Conservation (phyloP, 1,284 basidiomycete genomes). For the Pseudozyma thailandica region DNA sequence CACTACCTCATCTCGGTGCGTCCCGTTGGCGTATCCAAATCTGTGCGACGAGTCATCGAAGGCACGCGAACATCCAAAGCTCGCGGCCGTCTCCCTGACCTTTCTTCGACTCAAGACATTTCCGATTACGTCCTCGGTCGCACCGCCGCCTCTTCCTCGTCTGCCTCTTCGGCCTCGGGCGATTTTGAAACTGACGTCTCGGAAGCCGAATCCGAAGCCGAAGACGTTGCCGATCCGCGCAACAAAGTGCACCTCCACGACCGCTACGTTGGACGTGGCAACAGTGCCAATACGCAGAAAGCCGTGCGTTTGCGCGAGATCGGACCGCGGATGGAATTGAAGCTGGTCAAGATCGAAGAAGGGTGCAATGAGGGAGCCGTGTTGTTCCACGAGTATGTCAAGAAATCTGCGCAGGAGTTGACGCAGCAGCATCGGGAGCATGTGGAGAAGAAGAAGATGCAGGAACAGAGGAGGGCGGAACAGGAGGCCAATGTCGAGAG, state of each 20-base stretch:
- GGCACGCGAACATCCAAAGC: slow-evolving; percentile 70
- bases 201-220: slow-evolving; percentile 79
- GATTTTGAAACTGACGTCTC: slow-evolving; percentile 73
- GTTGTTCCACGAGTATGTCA: slow-evolving; percentile 64
- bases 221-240: slow-evolving; percentile 77
- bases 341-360: slow-evolving; percentile 92
- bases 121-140: slow-evolving; percentile 90
- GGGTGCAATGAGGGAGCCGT: slow-evolving; percentile 73
- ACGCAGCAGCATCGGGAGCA: slow-evolving; percentile 36
- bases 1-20: slow-evolving; percentile 96
- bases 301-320: slow-evolving; percentile 93
- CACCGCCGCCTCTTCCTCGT: slow-evolving; percentile 69
- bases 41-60: slow-evolving; percentile 88
- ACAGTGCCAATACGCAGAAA: slow-evolving; percentile 86
- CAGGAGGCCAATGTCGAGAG: slow-evolving; percentile 61
- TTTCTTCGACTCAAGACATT: slow-evolving; percentile 90
- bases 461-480: slow-evolving; percentile 45
- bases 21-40: slow-evolving; percentile 89
- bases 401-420: slow-evolving; percentile 41
- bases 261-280: slow-evolving; percentile 93
- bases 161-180: slow-evolving; percentile 67
- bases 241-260: slow-evolving; percentile 80
- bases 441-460: slow-evolving; percentile 42
- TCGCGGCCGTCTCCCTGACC: slow-evolving; percentile 74
- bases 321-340: slow-evolving; percentile 92